These are phyloP conservation scores for Thermothelomyces thermophilus DNA, from an alignment of 2,329 filamentous ascomycete genomes.

Conservation along the genomic window DNA sequence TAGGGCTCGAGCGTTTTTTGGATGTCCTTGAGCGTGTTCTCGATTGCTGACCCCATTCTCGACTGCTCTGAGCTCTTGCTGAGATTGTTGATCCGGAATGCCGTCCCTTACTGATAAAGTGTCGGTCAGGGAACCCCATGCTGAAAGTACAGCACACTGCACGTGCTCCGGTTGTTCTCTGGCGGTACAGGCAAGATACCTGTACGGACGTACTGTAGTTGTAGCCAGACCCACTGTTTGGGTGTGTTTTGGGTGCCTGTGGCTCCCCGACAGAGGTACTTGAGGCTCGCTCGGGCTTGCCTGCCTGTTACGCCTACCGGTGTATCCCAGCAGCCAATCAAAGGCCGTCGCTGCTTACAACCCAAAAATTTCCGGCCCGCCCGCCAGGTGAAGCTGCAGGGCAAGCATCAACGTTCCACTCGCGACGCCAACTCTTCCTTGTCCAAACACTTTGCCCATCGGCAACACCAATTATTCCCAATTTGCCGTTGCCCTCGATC, in stretches of 20 bases:
- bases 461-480: neutral
- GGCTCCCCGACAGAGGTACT: too few relatives aligned
- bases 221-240: neutral
- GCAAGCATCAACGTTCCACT: conserved; percentile 7
- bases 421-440: conserved; percentile 7
- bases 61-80: neutral
- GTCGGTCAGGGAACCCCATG: conserved; percentile 1
- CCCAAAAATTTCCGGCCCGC: conserved; percentile 22
- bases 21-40: conserved; percentile 34
- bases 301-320: too few relatives aligned
- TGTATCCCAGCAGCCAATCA: conserved; percentile 24
- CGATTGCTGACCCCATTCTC: conserved; percentile 25
- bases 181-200: too few relatives aligned
- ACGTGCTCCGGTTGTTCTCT: too few relatives aligned
- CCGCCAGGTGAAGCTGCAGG: conserved; percentile 6
- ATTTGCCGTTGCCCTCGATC: neutral
- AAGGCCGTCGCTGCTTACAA: conserved; percentile 5
- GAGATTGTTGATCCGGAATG: neutral
- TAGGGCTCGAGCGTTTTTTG: conserved; percentile 44
- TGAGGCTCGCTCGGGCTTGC: neutral
- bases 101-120: neutral
- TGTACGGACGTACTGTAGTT: neutral
- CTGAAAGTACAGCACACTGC: too few relatives aligned
- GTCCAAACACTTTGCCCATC: neutral
- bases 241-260: neutral